Evolutionary conservation across 768 basidiomycete species (phyloP).

Genomic region (Mycena galericulata): DNA sequence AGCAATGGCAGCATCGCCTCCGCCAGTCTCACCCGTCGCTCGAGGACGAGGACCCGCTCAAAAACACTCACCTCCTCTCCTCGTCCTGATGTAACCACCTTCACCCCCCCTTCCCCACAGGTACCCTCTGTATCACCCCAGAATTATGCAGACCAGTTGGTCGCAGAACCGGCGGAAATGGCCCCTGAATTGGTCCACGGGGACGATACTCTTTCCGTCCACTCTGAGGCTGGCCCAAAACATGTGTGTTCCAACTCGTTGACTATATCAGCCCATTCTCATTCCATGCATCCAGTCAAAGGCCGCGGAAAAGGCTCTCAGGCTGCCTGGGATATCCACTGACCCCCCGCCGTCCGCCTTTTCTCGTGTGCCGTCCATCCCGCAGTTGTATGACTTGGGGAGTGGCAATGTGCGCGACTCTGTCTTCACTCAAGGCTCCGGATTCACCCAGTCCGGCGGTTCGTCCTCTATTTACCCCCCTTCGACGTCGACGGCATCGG

Average conservation of each 20-base stretch:
- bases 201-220: neutral
- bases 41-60: slow-evolving; percentile 67
- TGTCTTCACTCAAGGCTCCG: slow-evolving; percentile 57
- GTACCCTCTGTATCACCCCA: slow-evolving; percentile 12
- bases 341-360: slow-evolving; percentile 56
- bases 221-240: slow-evolving; percentile 40
- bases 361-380: slow-evolving; percentile 60
- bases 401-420: slow-evolving; percentile 62
- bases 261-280: neutral
- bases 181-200: slow-evolving; percentile 1
- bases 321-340: slow-evolving; percentile 47
- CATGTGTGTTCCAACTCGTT: slow-evolving; percentile 47
- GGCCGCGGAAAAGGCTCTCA: slow-evolving; percentile 46
- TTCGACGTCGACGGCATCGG: slow-evolving; percentile 74
- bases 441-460: slow-evolving; percentile 73
- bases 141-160: neutral
- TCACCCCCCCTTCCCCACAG: slow-evolving; percentile 16
- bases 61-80: slow-evolving; percentile 53
- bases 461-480: slow-evolving; percentile 85
- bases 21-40: slow-evolving; percentile 63
- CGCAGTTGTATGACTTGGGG: slow-evolving; percentile 45
- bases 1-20: slow-evolving; percentile 64
- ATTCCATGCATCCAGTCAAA: slow-evolving; percentile 45
- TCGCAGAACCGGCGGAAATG: neutral
- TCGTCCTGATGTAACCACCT: slow-evolving; percentile 21